These are phyloP conservation scores for sorghum (Sorghum bicolor) DNA, from an alignment of 176 grass and related monocot genomes.

Conservation along the genomic window Sorghum_bicolor_NCBIv3 NC_012870.2:58060001-58060500, in stretches of 20 bases:
- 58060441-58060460: conserved; percentile 81
- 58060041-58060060: conserved; percentile 99
- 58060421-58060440: conserved; percentile 48
- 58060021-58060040: conserved; percentile 93
- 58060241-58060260: conserved; percentile 36
- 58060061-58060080: conserved; percentile 95
- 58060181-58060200: conserved; percentile 50
- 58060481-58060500: conserved; percentile 96
- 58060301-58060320: conserved; percentile 79
- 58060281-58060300: conserved; percentile 47
- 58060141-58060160: conserved; percentile 3
- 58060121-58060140: conserved; percentile 23
- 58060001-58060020: conserved; percentile 33
- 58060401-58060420: background rate
- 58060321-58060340: conserved; percentile 76
- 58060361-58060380: conserved; percentile 16
- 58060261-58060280: conserved; percentile 70
- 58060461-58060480: conserved; percentile 99
- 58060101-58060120: conserved; percentile 48
- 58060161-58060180: conserved; percentile 23
- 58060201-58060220: conserved; percentile 54
- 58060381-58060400: conserved; percentile 47
- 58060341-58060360: conserved; percentile 8
- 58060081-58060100: conserved; percentile 59
- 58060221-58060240: conserved; percentile 66